Evolutionary conservation across 2,329 filamentous ascomycete genomes (phyloP).

Genomic region (Botrytis pseudocinerea): DNA sequence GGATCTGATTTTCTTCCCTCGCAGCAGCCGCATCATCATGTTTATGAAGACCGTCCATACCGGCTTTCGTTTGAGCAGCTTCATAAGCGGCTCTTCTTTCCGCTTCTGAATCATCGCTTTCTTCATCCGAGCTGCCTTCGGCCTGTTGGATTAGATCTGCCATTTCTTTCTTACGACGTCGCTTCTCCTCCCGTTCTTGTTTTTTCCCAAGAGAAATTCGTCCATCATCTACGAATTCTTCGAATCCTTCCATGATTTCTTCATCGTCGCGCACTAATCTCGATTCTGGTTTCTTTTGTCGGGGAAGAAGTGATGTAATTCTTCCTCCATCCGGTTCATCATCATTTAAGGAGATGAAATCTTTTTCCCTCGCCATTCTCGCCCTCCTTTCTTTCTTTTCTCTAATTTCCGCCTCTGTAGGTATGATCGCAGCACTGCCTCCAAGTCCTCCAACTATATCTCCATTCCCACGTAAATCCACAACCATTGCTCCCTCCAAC

Average conservation of each 20-base stretch:
- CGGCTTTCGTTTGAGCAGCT: slow-evolving; percentile 78
- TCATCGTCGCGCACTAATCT: slow-evolving; percentile 84
- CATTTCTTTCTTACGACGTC: slow-evolving; percentile 73
- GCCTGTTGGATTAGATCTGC: slow-evolving; percentile 79
- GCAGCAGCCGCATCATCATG: slow-evolving; percentile 45
- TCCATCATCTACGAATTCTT: slow-evolving; percentile 86
- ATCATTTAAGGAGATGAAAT: slow-evolving; percentile 65
- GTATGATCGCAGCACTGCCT: slow-evolving; percentile 59
- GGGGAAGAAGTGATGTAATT: slow-evolving; percentile 45
- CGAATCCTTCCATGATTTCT: slow-evolving; percentile 89
- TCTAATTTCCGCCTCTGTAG: slow-evolving; percentile 80
- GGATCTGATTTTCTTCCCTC: slow-evolving; percentile 34
- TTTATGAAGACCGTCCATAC: slow-evolving; percentile 71
- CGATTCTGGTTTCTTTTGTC: slow-evolving; percentile 66
- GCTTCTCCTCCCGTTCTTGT: slow-evolving; percentile 71
- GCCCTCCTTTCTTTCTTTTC: slow-evolving; percentile 89
- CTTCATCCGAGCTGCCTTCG: slow-evolving; percentile 60
- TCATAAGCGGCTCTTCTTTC: slow-evolving; percentile 82
- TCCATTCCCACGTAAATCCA: slow-evolving; percentile 46
- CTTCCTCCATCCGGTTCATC: slow-evolving; percentile 49
- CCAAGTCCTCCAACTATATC: slow-evolving; percentile 19
- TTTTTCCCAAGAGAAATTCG: slow-evolving; percentile 75
- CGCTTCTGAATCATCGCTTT: slow-evolving; percentile 67
- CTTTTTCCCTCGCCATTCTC: slow-evolving; percentile 72
- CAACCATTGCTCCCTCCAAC: slow-evolving; percentile 64